A percentile compares a stretch with the other conserved stretches of the same genome.
Evolutionary conservation across 768 basidiomycete species (phyloP).

Genomic region (Pholiota molesta): DNA sequence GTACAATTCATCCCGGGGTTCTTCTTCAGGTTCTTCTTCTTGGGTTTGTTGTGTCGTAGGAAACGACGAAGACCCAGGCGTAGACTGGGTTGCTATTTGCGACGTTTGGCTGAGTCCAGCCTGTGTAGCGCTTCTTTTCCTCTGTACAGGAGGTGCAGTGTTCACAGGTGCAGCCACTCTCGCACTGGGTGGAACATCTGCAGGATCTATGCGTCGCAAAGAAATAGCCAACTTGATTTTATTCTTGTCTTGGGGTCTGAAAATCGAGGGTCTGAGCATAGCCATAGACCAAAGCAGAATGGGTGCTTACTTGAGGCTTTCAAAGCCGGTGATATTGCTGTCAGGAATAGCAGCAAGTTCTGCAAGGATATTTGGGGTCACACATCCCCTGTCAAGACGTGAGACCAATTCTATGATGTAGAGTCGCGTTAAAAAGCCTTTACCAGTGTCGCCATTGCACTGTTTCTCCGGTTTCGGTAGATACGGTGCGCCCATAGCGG

Average conservation of each 20-base stretch:
- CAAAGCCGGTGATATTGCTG: conserved; percentile 52
- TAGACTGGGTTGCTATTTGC: conserved; percentile 1
- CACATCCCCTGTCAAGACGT: conserved; percentile 61
- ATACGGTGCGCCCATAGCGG: conserved; percentile 61
- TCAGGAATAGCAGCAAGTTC: conserved; percentile 47
- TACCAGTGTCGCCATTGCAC: conserved; percentile 83
- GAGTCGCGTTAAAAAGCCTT: conserved; percentile 14
- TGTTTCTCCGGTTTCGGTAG: conserved; percentile 55
- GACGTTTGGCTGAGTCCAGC: conserved; percentile 20
- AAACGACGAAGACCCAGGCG: conserved; percentile 10
- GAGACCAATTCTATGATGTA: neutral
- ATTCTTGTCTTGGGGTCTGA: conserved; percentile 60
- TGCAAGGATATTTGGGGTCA: conserved; percentile 58
- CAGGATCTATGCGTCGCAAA: conserved; percentile 53
- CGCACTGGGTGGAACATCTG: conserved; percentile 57
- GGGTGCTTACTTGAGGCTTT: conserved; percentile 46
- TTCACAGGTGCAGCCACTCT: conserved; percentile 21
- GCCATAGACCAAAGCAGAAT: neutral
- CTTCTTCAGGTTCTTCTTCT: conserved; percentile 49
- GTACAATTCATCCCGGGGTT: conserved; percentile 69
- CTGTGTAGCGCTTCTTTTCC: conserved; percentile 46
- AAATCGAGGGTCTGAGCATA: neutral
- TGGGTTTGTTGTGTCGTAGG: conserved; percentile 42
- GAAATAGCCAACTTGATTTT: conserved; percentile 65
- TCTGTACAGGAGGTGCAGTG: conserved; percentile 32